Base-by-base conservation (phyloP, 2,329 filamentous ascomycete genomes). In the Arthroderma sp. region DNA sequence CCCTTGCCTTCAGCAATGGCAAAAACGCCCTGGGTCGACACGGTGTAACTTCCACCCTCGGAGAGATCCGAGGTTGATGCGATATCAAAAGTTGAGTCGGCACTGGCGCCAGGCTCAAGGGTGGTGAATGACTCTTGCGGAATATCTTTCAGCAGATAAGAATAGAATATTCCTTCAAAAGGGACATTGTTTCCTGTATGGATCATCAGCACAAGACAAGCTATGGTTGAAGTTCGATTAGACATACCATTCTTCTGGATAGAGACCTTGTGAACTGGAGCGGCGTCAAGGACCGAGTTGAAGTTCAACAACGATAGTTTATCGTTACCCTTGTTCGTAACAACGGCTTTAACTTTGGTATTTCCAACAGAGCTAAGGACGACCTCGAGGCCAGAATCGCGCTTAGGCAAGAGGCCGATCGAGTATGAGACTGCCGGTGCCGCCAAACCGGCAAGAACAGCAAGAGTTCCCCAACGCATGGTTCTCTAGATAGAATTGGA, bases 11-110 rank as follows among this genome's bases (percentile, higher is more conserved):
- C 65, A 29, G 78, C 74, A 45, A 72, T 73, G 6, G 75, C 72
- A 37, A 83, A 67, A 7, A 69, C 66, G 4, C 80, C 80, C 4
- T 64, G 62, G 4, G 77, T 69, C 44, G 70, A 66, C 40, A 84
- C 59, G 44, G 72, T 71, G 55, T 77, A 78, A 42, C 66, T 63
- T 47, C 78, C 78, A 32, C 68, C 66, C n/a, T 57, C 51, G 22
- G 58, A 58, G 15, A 74, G 50, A 42, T 73, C 71, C 5, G 58
- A 49, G 34, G 58, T 57, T 46, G 51, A 51, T 7, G 65, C 64
- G 37, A 65, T 57, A 41, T 64, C 58, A 37, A 63, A 60, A 36
- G 58, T 56, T 42, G 62, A 56, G 36, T 59, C 56, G 4, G 58
- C 39, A 15, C 48, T 54, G 30, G 53, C 56, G n/a, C 59, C 58